Evolutionary conservation across 148 eudicot species (phyloP).

Genomic region (Vaccinium macrocarpon): DNA sequence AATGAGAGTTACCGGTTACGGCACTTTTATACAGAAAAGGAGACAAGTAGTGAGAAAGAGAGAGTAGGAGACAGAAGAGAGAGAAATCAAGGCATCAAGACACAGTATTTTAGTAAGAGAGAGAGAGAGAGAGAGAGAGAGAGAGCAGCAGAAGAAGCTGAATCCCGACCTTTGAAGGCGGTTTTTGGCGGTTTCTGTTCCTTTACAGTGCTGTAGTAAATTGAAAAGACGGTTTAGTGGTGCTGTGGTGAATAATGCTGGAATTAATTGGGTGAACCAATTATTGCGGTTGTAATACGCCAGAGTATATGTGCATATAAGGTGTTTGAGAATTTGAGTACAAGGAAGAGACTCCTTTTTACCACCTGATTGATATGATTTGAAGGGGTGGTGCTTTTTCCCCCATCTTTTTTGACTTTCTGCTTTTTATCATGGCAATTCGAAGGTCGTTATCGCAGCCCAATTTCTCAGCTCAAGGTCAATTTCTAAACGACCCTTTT

Average conservation of each 20-base stretch:
- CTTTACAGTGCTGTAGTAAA: slow-evolving; percentile 23
- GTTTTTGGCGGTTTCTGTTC: slow-evolving; percentile 14
- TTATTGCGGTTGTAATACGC: background rate
- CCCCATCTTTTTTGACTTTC: background rate
- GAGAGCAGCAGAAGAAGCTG: background rate
- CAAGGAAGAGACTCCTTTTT: background rate
- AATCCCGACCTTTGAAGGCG: slow-evolving; percentile 8
- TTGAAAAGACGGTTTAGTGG: slow-evolving; percentile 11
- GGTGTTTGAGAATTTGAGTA: slow-evolving; percentile 8
- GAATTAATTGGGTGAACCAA: slow-evolving; percentile 7
- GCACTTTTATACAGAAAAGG: slow-evolving; percentile 22
- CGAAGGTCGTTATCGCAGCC: slow-evolving; percentile 43
- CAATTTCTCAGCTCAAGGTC: slow-evolving; percentile 38
- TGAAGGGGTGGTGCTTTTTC: slow-evolving; percentile 6
- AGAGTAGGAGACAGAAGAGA: background rate
- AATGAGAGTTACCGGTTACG: slow-evolving; percentile 27
- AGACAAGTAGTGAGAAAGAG: slow-evolving; percentile 19
- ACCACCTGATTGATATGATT: slow-evolving; percentile 13
- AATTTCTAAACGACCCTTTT: background rate
- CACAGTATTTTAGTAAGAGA: background rate
- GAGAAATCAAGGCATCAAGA: background rate
- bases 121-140: slow-evolving; percentile 19
- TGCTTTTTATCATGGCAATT: slow-evolving; percentile 32
- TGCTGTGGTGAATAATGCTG: background rate
- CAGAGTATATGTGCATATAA: background rate